Base-by-base conservation (phyloP, 371 early-diverging fungal genomes). In the Apophysomyces sp. region DNA sequence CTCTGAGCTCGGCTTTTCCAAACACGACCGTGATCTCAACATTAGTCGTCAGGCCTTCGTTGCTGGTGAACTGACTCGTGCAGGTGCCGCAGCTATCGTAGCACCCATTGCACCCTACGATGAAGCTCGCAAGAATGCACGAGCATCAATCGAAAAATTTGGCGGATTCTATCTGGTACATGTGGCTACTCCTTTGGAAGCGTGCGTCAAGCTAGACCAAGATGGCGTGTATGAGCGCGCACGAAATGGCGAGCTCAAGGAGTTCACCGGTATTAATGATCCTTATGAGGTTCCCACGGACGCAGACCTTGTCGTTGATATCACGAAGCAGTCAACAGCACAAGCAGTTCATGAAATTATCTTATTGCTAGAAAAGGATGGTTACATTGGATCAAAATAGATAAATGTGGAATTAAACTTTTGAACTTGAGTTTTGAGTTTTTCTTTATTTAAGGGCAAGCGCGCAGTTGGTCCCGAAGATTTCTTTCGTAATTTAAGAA, bases 71-170 rank as follows among this genome's bases (percentile, higher is more conserved):
- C 76, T 95, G 57, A 89, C 94, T 24, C 89, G 92, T 66, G 84
- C 91, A 54, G 94, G 95, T 36, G 94, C 93, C 49, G 94, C 92
- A 51, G 89, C 86, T 55, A 90, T 95, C 68, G 89, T 90, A 41
- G 90, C 94, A n/a, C 93, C 94, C 11, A 92, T 94, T 69, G 94
- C 95, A 7, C 94, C 94, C 8, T 94, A 91, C 68, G 88, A 83
- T 27, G 89, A 75, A 13, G 94, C 93, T 11, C 83, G 93, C 40
- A 64, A 84, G 54, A 73, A 78, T 39, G 94, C 91, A 26, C 76
- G 72, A 58, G 68, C 73, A 77, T 86, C 77, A 49, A 82, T 89
- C 16, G 76, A 77, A 57, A 82, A 86, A 72, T 72, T 63, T 59
- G 90, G 91, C 58, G 92, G 91, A 26, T 93, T 94, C 87, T 92